phyloP scores from a whole-genome alignment of 768 basidiomycete genomes.

The Gloeophyllum trabeum region DNA sequence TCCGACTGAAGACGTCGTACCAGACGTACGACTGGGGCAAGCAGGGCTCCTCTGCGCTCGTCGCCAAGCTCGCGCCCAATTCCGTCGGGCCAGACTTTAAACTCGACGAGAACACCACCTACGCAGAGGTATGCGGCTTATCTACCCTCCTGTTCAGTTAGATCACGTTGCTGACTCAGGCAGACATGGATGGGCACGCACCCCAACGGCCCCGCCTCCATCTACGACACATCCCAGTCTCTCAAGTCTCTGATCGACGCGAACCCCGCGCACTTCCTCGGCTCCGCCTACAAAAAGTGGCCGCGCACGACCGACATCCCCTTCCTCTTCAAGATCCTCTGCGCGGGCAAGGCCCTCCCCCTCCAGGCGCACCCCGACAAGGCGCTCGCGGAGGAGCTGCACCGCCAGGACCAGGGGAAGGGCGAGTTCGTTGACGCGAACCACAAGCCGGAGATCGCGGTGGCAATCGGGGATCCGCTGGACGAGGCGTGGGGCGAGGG shows the following conservation, averaged over 20 bases:
- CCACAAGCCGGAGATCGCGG: conserved; percentile 52
- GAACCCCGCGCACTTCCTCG: conserved; percentile 18
- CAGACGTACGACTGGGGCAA: conserved; percentile 47
- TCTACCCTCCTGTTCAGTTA: not conserved
- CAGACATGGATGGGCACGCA: conserved; percentile 61
- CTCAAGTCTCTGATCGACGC: conserved; percentile 22
- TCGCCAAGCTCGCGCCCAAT: conserved; percentile 29
- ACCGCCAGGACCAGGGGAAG: conserved; percentile 22
- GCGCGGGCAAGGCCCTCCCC: conserved; percentile 41
- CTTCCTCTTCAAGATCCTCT: conserved; percentile 47
- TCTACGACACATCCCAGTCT: conserved; percentile 17
- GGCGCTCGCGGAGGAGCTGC: conserved; percentile 28
- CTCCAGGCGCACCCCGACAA: conserved; percentile 51
- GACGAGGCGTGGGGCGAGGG: conserved; percentile 7
- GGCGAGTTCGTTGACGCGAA: conserved; percentile 35
- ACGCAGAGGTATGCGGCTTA: conserved; percentile 35
- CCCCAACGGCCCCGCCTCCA: conserved; percentile 31
- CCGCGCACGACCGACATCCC: conserved; percentile 26
- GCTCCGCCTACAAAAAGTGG: conserved; percentile 20
- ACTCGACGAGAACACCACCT: conserved; percentile 31
- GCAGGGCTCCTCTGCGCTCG: conserved; percentile 32
- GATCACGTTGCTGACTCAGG: too few species aligned
- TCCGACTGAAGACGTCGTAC: conserved; percentile 15
- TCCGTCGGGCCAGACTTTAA: conserved; percentile 20
- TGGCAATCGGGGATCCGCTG: conserved; percentile 33